Conservation (phyloP, 345 rosid species). For the Cardiospermum halicacabum region DNA sequence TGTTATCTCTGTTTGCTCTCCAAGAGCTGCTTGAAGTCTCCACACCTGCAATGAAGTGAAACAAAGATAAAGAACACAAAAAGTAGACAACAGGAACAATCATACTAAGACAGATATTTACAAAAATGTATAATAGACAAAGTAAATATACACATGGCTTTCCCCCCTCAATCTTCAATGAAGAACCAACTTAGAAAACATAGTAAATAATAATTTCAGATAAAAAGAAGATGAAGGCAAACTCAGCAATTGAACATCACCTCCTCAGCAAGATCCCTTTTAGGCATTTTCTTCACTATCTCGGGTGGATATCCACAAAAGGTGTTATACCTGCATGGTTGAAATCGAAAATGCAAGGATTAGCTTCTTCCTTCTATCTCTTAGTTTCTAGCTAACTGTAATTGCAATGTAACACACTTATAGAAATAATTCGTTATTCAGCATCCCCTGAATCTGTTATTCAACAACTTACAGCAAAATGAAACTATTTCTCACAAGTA, state of each 20-base stretch:
- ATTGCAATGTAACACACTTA: neutral
- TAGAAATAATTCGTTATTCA: neutral
- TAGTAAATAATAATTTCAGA: neutral
- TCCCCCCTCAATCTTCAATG: neutral
- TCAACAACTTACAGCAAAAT: neutral
- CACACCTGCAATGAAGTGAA: conserved; percentile 51
- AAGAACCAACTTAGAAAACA: neutral
- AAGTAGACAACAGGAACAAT: neutral
- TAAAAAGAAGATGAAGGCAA: neutral
- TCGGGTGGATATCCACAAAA: conserved; percentile 95
- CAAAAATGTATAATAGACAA: neutral
- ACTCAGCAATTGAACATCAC: conserved; percentile 26
- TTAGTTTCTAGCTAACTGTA: neutral
- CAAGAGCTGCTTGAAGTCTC: conserved; percentile 98
- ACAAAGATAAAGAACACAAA: neutral
- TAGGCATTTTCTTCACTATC: conserved; percentile 93
- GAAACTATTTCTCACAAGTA: neutral
- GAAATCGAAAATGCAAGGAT: neutral
- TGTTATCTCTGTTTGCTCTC: conserved; percentile 91
- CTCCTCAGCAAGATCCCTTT: conserved; percentile 94
- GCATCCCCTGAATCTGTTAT: neutral
- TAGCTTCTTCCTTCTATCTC: neutral
- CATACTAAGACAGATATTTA: neutral
- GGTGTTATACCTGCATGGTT: conserved; percentile 71
- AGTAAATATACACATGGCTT: neutral